Base-by-base conservation (phyloP, 2,329 filamentous ascomycete species). In the Penicillium janthinellum region DNA sequence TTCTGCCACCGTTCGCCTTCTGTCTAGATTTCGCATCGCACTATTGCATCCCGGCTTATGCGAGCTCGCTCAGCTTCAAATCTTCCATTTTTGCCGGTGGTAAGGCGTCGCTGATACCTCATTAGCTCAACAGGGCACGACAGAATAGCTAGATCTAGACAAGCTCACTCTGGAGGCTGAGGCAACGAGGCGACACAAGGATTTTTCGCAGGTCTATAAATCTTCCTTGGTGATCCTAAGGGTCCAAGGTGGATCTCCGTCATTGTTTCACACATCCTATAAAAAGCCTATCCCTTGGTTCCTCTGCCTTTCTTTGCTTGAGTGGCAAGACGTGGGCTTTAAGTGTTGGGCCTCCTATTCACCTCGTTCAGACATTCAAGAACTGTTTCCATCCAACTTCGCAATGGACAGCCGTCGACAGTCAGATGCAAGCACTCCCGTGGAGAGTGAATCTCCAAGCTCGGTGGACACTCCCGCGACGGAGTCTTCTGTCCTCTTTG, bases 401-500 rank as follows among this genome's bases (percentile, higher is more conserved):
- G 68, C 54, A 22, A 74, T 75, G 68, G 70, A 71, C 35, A 74
- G 67, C 54, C 68, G 63, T 54, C 67, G 60, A 47, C 69, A 60
- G 47, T 74, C 72, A 28, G 67, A 73, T 52, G 62, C 67, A 44
- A 71, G 68, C 62, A 74, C 73, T 60, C 72, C 72, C 34, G 57
- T 65, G 57, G 71, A 70, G 62, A 64, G 64, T 56, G 66, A 67
- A 14, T 75, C 70, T 49, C 73, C 73, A 38, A 59, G 47, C 28
- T 67, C 63, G 39, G 60, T 71, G 48, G 70, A 75, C 57, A 82
- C 79, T n/a, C 81, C 80, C 25, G 75, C 72, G 52, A 82, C 80
- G 35, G 74, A 80, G 56, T 73, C 70, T 42, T 81, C 78, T 28
- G 70, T 78, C 31, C 68, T 82, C 48, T 82, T 81, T 64, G 78